Conservation (phyloP, 768 basidiomycete species). For the Boletus vinaceobasis region DNA sequence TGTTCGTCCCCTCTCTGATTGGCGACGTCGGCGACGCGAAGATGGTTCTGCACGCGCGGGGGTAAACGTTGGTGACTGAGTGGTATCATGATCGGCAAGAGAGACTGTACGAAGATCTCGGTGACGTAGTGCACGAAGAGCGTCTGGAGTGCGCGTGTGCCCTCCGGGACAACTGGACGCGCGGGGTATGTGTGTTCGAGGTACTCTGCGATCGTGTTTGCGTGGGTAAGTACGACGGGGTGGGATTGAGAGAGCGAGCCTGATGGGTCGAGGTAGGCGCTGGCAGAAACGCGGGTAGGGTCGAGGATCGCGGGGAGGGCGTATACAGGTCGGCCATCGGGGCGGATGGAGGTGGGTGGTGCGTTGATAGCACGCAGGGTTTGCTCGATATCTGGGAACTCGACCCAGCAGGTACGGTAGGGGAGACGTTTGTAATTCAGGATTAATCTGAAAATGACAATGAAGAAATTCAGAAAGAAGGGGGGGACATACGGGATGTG, state of each 20-base stretch:
- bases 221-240: slow-evolving; percentile 56
- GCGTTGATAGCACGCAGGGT: slow-evolving; percentile 58
- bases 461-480: neutral
- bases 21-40: slow-evolving; percentile 26
- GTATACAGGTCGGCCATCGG: slow-evolving; percentile 61
- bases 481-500: neutral
- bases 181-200: slow-evolving; percentile 67
- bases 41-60: slow-evolving; percentile 51
- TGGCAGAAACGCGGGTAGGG: slow-evolving; percentile 29
- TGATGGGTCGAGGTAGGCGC: neutral
- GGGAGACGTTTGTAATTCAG: slow-evolving; percentile 75
- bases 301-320: slow-evolving; percentile 70
- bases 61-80: slow-evolving; percentile 61
- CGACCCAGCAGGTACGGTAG: slow-evolving; percentile 68
- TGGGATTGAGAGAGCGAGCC: slow-evolving; percentile 32
- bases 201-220: slow-evolving; percentile 66
- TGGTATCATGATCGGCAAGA: slow-evolving; percentile 69
- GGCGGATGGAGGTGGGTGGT: slow-evolving; percentile 48
- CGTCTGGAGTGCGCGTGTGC: slow-evolving; percentile 62
- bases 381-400: slow-evolving; percentile 64
- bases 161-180: slow-evolving; percentile 67
- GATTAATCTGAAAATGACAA: slow-evolving; percentile 48
- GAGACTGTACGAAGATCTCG: slow-evolving; percentile 60
- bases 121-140: slow-evolving; percentile 70
- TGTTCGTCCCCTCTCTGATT: neutral